These are phyloP conservation scores for Colletotrichum nymphaeae DNA, from an alignment of 2,329 filamentous ascomycete species.

Conservation along the genomic window DNA sequence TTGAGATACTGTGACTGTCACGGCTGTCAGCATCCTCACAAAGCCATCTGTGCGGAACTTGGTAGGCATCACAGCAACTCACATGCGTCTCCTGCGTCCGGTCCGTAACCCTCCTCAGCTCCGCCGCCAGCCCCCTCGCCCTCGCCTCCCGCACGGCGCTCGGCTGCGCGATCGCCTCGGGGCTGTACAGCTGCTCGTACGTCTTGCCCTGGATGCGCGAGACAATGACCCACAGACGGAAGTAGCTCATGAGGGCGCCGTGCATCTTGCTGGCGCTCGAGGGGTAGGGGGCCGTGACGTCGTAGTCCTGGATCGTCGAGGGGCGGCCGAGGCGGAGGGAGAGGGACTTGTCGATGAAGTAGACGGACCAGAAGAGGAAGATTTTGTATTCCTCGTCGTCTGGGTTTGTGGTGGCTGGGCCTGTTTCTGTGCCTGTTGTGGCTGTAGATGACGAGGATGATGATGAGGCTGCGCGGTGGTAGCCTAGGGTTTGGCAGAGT, in stretches of 20 bases:
- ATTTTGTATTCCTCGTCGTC: constrained; percentile 46
- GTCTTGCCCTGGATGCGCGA: constrained; percentile 67
- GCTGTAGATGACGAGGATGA: too few species aligned
- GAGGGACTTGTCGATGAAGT: constrained; percentile 66
- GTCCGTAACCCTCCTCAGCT: constrained; percentile 45
- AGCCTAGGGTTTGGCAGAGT: constrained; percentile 45
- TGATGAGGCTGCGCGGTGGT: constrained; percentile 40
- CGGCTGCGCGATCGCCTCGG: constrained; percentile 50
- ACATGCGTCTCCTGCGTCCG: constrained; percentile 39
- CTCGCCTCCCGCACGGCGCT: constrained; percentile 47
- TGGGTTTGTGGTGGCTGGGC: constrained; percentile 7
- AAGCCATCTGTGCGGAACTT: background rate
- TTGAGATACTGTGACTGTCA: constrained; percentile 25
- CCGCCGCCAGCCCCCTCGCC: constrained; percentile 45
- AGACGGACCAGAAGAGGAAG: constrained; percentile 67
- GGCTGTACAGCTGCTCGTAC: constrained; percentile 65
- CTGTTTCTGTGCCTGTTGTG: too few species aligned
- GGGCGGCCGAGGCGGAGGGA: constrained; percentile 65
- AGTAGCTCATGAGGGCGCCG: constrained; percentile 45
- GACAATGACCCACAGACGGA: constrained; percentile 60
- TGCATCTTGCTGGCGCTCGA: constrained; percentile 47
- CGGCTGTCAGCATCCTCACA: background rate
- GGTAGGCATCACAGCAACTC: background rate
- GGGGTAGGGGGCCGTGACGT: constrained; percentile 57
- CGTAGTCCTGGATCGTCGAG: constrained; percentile 67